A percentile compares a stretch with the other conserved stretches of the same genome.
These are phyloP conservation scores for bread wheat (Triticum aestivum) DNA, from an alignment of 176 grass and related monocot genomes.

Conservation along the genomic window DNA sequence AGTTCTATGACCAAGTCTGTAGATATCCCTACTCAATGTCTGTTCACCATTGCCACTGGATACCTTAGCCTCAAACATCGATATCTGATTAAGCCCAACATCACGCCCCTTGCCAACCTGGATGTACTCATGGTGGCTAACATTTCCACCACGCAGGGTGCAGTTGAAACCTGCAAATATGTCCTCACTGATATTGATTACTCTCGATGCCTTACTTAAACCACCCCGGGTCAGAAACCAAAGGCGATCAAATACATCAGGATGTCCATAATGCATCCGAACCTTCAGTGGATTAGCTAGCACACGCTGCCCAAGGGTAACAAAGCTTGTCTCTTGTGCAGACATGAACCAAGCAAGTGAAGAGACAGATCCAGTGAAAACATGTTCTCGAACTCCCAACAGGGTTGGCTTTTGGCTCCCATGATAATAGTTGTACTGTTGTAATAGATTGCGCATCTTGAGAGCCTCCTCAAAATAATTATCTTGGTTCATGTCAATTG, in stretches of 20 bases:
- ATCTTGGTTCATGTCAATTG: conserved; percentile 99
- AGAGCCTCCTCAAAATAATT: conserved; percentile 98
- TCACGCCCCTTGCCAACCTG: conserved; percentile 97
- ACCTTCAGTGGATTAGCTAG: conserved; percentile 92
- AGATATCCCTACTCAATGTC: conserved; percentile 93
- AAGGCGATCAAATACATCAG: conserved; percentile 96
- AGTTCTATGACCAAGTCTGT: conserved; percentile 89
- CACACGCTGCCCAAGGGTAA: conserved; percentile 95
- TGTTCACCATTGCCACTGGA: conserved; percentile 97
- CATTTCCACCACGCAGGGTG: conserved; percentile 90
- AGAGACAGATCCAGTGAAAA: conserved; percentile 97
- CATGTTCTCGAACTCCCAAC: conserved; percentile 89
- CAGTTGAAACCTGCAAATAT: conserved; percentile 99
- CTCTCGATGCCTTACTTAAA: conserved; percentile 92
- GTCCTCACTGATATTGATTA: conserved; percentile 98
- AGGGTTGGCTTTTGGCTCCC: conserved; percentile 79
- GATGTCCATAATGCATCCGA: conserved; percentile 97
- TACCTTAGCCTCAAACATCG: conserved; percentile 99
- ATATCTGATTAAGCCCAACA: conserved; percentile 98
- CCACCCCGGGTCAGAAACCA: conserved; percentile 94
- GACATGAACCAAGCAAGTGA: conserved; percentile 99
- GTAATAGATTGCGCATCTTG: conserved; percentile 95
- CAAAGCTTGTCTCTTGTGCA: conserved; percentile 96
- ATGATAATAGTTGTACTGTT: conserved; percentile 79
- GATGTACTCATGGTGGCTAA: conserved; percentile 97